These are phyloP conservation scores for Backusella macrospora DNA, from an alignment of 192 early-diverging fungal genomes.

Conservation along the genomic window DNA sequence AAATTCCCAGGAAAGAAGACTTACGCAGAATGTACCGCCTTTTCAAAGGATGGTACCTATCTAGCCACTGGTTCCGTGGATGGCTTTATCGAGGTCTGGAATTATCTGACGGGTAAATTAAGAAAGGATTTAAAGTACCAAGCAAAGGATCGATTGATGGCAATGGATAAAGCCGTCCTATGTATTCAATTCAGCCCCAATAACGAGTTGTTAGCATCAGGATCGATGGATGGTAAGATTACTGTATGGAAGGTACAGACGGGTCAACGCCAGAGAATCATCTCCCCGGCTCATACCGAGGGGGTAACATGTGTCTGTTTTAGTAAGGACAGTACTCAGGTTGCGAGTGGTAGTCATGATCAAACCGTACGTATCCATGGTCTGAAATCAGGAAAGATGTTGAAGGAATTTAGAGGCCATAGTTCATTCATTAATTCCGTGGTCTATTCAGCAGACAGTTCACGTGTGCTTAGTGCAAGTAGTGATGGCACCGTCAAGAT, in stretches of 20 bases:
- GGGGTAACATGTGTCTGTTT: conserved; percentile 83
- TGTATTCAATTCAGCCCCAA: conserved; percentile 78
- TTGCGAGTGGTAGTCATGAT: conserved; percentile 85
- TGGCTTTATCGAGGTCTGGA: conserved; percentile 98
- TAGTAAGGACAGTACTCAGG: conserved; percentile 73
- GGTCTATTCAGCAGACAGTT: conserved; percentile 70
- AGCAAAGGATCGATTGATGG: conserved; percentile 87
- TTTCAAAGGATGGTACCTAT: conserved; percentile 83
- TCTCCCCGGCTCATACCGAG: conserved; percentile 83
- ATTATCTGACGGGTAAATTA: conserved; percentile 88
- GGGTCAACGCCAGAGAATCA: conserved; percentile 71
- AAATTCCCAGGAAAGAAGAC: conserved; percentile 91
- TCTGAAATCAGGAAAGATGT: conserved; percentile 87
- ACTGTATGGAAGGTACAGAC: conserved; percentile 84
- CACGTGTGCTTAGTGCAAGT: conserved; percentile 74
- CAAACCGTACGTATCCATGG: conserved; percentile 82
- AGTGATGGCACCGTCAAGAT: conserved; percentile 90
- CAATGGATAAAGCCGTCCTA: conserved; percentile 87
- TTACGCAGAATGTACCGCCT: conserved; percentile 73
- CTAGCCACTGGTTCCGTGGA: conserved; percentile 89
- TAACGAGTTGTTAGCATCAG: conserved; percentile 81
- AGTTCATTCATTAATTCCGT: conserved; percentile 86
- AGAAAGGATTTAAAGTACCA: conserved; percentile 90
- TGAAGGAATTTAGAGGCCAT: conserved; percentile 93
- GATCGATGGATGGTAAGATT: conserved; percentile 83